Evolutionary conservation across 164 flowering plant species (phyloP), one percentile per base, ranked within the genome.

Genomic region (Sedum album): DNA sequence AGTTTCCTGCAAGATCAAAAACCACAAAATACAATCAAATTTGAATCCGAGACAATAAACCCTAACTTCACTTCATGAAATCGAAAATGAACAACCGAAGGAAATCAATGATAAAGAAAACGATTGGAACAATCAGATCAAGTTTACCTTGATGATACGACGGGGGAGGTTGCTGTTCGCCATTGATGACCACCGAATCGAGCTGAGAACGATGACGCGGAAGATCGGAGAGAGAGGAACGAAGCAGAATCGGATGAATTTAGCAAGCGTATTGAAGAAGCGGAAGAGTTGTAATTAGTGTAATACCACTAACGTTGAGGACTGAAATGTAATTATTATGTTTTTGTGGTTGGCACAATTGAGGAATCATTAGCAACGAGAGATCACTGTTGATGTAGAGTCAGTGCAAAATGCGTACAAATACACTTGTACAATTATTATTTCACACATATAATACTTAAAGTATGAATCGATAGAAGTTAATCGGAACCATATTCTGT

Each of bases 61-160:
- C 61, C 61, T 57, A 57, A 28, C 17, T 28, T 57, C 4, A 15
- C 17, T 18, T 1, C 14, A 8, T 15, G 31, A 57, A 57, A 25
- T 9, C 31, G 17, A 57, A 28, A 57, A 9, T 11, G 31, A 25
- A 57, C 0, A 21, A 9, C 4, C 17, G 48, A 11, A 57, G 18
- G 25, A 23, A 7, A n/a, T n/a, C n/a, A n/a, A n/a, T n/a, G 26
- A 5, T 20, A 4, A 46, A 15, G 51, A 35, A 35, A 35, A 6
- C 14, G 11, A n/a, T 20, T 1, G 11, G 6, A 21, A 13, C 3
- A 23, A 57, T 57, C 33, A 9, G 48, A 42, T 42, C 17, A 3
- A 3, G 3, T 36, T n/a, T 30, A 86, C 96, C 92, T 89, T 89
- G 77, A 89, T 86, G 66, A 89, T 89, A 72, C 96, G 70, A 23